phyloP scores from a whole-genome alignment of 2,329 filamentous ascomycete species.

The Alternaria viburni region DNA sequence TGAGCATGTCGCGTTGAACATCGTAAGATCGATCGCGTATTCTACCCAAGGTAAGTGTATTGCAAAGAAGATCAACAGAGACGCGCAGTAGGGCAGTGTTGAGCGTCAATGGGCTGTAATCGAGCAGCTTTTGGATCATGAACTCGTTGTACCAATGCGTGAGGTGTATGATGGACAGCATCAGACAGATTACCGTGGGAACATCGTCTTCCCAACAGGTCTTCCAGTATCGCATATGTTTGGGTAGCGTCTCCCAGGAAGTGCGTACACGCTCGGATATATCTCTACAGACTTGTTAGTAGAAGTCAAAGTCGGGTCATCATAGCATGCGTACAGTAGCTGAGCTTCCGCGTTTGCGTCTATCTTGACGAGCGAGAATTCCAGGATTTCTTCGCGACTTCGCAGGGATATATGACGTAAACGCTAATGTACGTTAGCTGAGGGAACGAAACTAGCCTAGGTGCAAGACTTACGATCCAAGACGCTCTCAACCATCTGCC shows the following conservation, averaged over 20 bases:
- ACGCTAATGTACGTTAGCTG: conserved; percentile 17
- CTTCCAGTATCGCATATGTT: conserved; percentile 39
- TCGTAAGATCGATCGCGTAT: conserved; percentile 43
- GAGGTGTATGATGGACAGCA: conserved; percentile 43
- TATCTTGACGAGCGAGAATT: conserved; percentile 32
- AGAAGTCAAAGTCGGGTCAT: neutral
- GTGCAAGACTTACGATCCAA: conserved; percentile 28
- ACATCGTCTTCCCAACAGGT: conserved; percentile 37
- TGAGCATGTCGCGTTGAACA: conserved; percentile 38
- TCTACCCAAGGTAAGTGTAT: conserved; percentile 33
- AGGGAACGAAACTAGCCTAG: neutral
- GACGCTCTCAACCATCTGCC: conserved; percentile 31
- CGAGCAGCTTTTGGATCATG: conserved; percentile 44
- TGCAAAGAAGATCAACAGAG: conserved; percentile 34
- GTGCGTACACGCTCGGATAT: conserved; percentile 37
- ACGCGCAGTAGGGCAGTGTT: conserved; percentile 35
- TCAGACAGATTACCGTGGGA: conserved; percentile 37
- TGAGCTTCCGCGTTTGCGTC: conserved; percentile 26
- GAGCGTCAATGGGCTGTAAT: conserved; percentile 29
- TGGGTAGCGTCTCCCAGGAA: conserved; percentile 35
- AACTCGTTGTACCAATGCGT: conserved; percentile 46
- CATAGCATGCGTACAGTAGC: conserved; percentile 19
- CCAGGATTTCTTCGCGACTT: conserved; percentile 44
- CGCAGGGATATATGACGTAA: conserved; percentile 31
- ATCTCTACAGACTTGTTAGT: conserved; percentile 18